These are phyloP conservation scores for Ogataea hybrid DNA, from an alignment of 1,139 yeast species.

Conservation along the genomic window DNA sequence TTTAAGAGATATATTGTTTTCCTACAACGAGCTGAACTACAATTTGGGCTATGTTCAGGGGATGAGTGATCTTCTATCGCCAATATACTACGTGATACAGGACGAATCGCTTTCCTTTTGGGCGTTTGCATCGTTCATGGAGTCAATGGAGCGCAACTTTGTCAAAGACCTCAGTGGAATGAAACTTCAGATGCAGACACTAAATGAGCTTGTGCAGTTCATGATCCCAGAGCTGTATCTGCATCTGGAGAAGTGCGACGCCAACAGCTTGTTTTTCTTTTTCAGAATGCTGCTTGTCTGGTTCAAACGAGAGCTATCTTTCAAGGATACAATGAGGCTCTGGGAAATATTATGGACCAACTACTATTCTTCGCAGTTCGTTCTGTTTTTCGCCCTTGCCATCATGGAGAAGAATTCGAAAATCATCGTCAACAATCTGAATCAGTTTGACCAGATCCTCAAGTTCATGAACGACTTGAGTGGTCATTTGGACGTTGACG, in stretches of 20 bases:
- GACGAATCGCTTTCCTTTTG: conserved; percentile 85
- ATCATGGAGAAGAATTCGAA: conserved; percentile 84
- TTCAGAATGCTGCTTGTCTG: conserved; percentile 93
- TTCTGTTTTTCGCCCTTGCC: conserved; percentile 81
- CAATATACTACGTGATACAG: conserved; percentile 71
- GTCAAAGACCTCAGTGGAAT: conserved; percentile 90
- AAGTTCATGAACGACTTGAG: conserved; percentile 91
- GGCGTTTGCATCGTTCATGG: conserved; percentile 89
- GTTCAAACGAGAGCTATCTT: conserved; percentile 89
- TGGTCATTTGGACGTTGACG: conserved; percentile 65
- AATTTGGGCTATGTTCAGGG: conserved; percentile 97
- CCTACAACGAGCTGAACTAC: conserved; percentile 80
- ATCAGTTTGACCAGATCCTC: conserved; percentile 84
- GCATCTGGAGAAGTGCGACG: conserved; percentile 84
- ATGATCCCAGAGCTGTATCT: conserved; percentile 83
- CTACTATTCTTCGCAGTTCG: conserved; percentile 79
- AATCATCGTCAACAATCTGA: conserved; percentile 69
- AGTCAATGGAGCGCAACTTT: conserved; percentile 92
- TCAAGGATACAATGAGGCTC: conserved; percentile 71
- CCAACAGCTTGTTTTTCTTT: conserved; percentile 87
- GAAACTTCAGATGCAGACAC: conserved; percentile 79
- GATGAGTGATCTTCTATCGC: conserved; percentile 91
- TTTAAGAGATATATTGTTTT: conserved; percentile 75
- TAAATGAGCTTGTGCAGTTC: conserved; percentile 80
- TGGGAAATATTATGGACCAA: conserved; percentile 97